These are phyloP conservation scores for Manihot esculenta DNA, from an alignment of 441 rosid genomes.

Conservation along the genomic window DNA sequence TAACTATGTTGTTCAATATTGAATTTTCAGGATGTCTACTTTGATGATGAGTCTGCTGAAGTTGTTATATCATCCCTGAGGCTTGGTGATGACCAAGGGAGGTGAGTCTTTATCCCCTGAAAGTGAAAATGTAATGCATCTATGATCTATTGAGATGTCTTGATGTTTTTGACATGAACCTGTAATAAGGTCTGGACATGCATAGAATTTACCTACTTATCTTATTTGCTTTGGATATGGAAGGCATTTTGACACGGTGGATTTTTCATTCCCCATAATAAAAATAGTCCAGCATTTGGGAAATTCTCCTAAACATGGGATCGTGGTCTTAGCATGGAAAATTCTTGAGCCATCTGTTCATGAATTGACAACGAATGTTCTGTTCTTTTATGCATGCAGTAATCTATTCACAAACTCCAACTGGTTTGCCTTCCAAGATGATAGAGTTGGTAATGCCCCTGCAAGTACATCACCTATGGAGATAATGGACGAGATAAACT, in stretches of 20 bases:
- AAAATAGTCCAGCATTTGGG: background rate
- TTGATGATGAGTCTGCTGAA: slow-evolving; percentile 91
- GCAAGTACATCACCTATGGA: slow-evolving; percentile 51
- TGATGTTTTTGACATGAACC: background rate
- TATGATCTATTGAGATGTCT: background rate
- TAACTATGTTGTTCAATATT: slow-evolving; percentile 4
- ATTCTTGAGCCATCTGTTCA: background rate
- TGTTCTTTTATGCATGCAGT: slow-evolving; percentile 39
- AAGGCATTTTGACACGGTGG: background rate
- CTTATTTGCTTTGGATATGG: background rate
- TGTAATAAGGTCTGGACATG: background rate
- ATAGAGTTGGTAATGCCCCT: slow-evolving; percentile 52
- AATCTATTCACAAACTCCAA: slow-evolving; percentile 90
- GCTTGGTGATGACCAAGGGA: slow-evolving; percentile 93
- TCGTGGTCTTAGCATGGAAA: background rate
- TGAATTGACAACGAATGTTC: background rate
- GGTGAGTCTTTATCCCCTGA: slow-evolving; percentile 57
- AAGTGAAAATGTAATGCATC: background rate
- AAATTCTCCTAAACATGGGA: background rate
- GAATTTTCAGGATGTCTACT: slow-evolving; percentile 78
- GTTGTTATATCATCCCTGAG: slow-evolving; percentile 88
- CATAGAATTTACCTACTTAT: background rate
- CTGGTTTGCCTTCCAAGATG: slow-evolving; percentile 98
- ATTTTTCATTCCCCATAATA: background rate
- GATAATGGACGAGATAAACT: slow-evolving; percentile 65